Evolutionary conservation across 1,139 yeast genomes (phyloP), one percentile per base, ranked within the genome.

Genomic region (Blastobotrys illinoisensis): DNA sequence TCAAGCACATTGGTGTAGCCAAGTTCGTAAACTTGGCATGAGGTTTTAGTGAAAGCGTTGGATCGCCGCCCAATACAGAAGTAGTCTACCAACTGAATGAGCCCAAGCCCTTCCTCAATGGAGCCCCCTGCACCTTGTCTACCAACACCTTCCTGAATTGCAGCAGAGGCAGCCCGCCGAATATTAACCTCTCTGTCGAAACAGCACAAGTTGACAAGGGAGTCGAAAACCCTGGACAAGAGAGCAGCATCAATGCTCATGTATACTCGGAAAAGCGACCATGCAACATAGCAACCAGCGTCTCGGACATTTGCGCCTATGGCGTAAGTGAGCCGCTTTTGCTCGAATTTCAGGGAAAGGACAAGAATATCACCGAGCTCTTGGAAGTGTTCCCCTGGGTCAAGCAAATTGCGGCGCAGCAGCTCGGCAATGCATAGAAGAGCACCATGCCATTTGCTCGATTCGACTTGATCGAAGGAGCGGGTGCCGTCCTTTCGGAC

Each of bases 121-220:
- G 51, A 63, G 18, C 56, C 65, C 62, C 68, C 47, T 54, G 59
- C 54, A 49, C 58, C 58, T 65, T 83, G 84, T 47, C 97, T 73
- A 0, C 98, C 98, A 2, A 88, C 68, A 9, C 87, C 77, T 64
- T 91, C 98, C 66, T 91, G 97, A 3, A 89, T 65, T 0, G 95
- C 95, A 0, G 97, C 96, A 11, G 89, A 76, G 0, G 91, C 86
- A 32, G 97, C 93, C 55, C 95, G 75, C 56, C 97, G 75, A 13
- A 90, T 80, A 55, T 84, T 77, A 26, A 88, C 74, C 54, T 90
- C 97, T 23, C 77, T 71, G 66, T 91, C 98, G 64, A 85, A 85
- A 48, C 88, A 75, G 13, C 84, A 71, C 1, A 82, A 77, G 16
- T 75, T 68, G 1, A 87, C 65, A 24, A 88, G 66, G 6, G 65